Evolutionary conservation across 169 alveolate species (phyloP).

Genomic region (Cardiosporidium cionae): DNA sequence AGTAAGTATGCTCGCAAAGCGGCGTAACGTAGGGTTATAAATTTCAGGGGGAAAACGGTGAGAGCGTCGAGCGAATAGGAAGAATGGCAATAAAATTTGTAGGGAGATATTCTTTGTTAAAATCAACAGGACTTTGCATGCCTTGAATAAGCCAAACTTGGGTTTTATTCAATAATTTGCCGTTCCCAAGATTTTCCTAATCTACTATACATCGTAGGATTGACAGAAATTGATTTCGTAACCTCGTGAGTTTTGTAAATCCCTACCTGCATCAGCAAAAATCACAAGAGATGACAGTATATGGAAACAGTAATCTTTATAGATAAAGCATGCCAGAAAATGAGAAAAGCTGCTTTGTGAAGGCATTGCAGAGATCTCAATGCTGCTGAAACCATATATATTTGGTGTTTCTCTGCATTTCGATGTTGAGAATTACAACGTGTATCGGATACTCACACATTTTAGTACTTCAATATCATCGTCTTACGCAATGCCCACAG

Average conservation of each 20-base stretch:
- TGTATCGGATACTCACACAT: neutral
- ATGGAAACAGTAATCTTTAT: neutral
- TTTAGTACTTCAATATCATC: neutral
- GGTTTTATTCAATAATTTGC: no score
- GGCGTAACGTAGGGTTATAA: no score
- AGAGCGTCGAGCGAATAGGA: no score
- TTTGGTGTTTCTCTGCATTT: neutral
- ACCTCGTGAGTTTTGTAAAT: conserved; percentile 42
- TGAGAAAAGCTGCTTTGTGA: neutral
- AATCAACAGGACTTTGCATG: no score
- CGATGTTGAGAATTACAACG: neutral
- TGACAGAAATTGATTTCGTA: conserved; percentile 36
- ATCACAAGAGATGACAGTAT: neutral
- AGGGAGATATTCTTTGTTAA: no score
- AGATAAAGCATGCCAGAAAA: neutral
- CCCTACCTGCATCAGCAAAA: conserved; percentile 7
- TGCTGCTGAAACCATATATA: neutral
- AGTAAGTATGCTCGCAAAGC: no score
- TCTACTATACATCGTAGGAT: conserved; percentile 10
- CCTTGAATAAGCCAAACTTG: no score
- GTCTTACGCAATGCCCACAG: neutral
- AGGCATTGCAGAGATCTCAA: neutral
- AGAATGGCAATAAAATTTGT: no score
- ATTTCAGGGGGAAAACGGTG: no score
- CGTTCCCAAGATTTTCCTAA: no score